Conservation (phyloP, 2,329 filamentous ascomycete genomes). For the Pseudogymnoascus sp. region DNA sequence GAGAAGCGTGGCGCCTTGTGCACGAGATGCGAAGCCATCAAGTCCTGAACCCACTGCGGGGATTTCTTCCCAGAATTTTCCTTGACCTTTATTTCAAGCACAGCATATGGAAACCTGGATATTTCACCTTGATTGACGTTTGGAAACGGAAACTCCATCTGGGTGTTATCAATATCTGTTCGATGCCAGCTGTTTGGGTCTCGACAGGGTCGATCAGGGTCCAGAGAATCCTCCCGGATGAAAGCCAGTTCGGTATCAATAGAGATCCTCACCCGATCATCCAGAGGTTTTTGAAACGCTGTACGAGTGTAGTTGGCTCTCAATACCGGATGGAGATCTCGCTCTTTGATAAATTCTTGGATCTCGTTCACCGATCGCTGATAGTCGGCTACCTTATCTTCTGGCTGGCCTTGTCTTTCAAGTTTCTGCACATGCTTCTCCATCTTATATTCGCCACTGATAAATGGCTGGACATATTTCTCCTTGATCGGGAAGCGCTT, state of each 20-base stretch:
- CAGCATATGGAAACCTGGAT: slow-evolving; percentile 78
- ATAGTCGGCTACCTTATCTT: slow-evolving; percentile 60
- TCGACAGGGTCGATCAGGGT: slow-evolving; percentile 76
- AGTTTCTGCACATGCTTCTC: slow-evolving; percentile 87
- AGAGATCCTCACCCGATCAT: slow-evolving; percentile 82
- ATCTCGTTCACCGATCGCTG: slow-evolving; percentile 68
- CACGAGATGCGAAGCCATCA: slow-evolving; percentile 88
- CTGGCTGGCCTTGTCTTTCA: slow-evolving; percentile 63
- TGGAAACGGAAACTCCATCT: slow-evolving; percentile 80
- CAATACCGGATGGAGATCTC: slow-evolving; percentile 73
- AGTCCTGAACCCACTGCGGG: slow-evolving; percentile 79
- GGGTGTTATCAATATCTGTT: slow-evolving; percentile 73
- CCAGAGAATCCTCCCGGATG: slow-evolving; percentile 71
- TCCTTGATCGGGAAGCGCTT: slow-evolving; percentile 80
- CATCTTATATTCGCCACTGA: slow-evolving; percentile 81
- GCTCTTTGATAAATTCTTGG: slow-evolving; percentile 69
- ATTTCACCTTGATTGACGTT: slow-evolving; percentile 87
- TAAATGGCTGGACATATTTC: slow-evolving; percentile 83
- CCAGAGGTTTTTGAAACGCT: slow-evolving; percentile 91
- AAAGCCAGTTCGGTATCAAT: slow-evolving; percentile 90
- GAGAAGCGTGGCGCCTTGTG: slow-evolving; percentile 86
- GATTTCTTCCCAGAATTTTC: slow-evolving; percentile 58
- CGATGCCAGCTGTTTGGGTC: slow-evolving; percentile 88
- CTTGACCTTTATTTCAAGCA: slow-evolving; percentile 87
- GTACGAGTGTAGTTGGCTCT: slow-evolving; percentile 90